These are phyloP conservation scores for Botrytis fabae DNA, from an alignment of 2,329 filamentous ascomycete genomes.

Conservation along the genomic window DNA sequence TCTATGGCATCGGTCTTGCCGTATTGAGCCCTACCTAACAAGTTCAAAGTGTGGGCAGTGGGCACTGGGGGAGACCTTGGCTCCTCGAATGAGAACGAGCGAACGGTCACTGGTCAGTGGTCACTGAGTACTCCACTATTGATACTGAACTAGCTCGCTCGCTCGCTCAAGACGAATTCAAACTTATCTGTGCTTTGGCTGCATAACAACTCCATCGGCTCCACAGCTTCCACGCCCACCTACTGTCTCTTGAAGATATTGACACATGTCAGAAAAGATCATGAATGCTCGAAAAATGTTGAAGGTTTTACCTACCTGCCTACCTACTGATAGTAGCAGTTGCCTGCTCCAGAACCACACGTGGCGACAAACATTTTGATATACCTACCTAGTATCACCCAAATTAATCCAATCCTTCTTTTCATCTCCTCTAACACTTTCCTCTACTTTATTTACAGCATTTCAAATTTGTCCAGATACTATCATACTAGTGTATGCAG, in stretches of 20 bases:
- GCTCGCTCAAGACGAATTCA: background rate
- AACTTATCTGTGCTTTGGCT: background rate
- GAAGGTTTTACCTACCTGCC: background rate
- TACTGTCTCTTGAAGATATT: background rate
- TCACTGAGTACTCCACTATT: background rate
- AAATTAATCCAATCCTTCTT: background rate
- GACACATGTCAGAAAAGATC: background rate
- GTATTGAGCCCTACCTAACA: background rate
- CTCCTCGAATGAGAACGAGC: background rate
- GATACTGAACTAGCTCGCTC: background rate
- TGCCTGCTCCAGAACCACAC: background rate
- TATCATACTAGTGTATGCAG: background rate
- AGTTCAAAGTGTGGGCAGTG: background rate
- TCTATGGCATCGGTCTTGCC: background rate
- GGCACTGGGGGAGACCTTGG: background rate
- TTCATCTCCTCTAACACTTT: background rate
- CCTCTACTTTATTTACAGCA: background rate
- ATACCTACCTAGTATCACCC: background rate
- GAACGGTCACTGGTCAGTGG: background rate
- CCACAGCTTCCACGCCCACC: background rate
- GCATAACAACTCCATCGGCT: background rate
- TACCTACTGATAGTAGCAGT: background rate
- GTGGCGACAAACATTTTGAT: background rate
- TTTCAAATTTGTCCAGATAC: background rate
- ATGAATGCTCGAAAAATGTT: background rate